Base-by-base conservation (phyloP, 2,329 filamentous ascomycete species). In the Epicoccum nigrum region DNA sequence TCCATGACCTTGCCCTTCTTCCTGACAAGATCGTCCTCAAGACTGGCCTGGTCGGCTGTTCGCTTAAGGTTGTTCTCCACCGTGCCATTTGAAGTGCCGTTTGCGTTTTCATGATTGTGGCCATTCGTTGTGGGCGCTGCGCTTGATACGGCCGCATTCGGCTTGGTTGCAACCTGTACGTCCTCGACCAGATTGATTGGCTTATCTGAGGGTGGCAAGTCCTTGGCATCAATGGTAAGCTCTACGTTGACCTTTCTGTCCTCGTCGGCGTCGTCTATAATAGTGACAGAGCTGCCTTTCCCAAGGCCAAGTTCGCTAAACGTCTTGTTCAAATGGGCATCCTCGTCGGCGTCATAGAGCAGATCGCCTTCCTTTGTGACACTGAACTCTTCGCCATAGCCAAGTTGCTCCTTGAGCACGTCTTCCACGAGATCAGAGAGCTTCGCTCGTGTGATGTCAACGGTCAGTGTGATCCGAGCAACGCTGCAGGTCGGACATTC, bases 291-390 rank as follows among this genome's bases (percentile, higher is more conserved):
- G 44, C 82, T 86, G 58, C 89, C 89, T 19, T 82, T 78, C 51
- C 83, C 83, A 62, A 97, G 84, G 9, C 87, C 89, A 7, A 97
- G 80, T 16, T 96, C 89, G 20, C 74, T 80, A 42, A 99, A 81
- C 54, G 88, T 92, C 77, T 91, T 95, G 1, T 79, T 73, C 1
- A 97, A 77, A 64, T 97, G 95, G 50, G 95, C 90, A 4, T 90
- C 90, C 65, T 96, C 85, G 48, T 97, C 94, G 0, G 87, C 84
- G 64, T 97, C 94, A 64, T 96, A 97, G 33, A 97, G 80, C n/a
- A 92, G 80, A 12, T 64, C 51, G 42, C 87, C 87, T 6, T 91
- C 87, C 50, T 84, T 91, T 66, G 83, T 88, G 51, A 97, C 77
- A 3, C 87, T 87, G 58, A 97, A 84, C 44, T 96, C 92, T 51